Conservation (phyloP, 805 yeast species). For the Barnettozyma populi region DNA sequence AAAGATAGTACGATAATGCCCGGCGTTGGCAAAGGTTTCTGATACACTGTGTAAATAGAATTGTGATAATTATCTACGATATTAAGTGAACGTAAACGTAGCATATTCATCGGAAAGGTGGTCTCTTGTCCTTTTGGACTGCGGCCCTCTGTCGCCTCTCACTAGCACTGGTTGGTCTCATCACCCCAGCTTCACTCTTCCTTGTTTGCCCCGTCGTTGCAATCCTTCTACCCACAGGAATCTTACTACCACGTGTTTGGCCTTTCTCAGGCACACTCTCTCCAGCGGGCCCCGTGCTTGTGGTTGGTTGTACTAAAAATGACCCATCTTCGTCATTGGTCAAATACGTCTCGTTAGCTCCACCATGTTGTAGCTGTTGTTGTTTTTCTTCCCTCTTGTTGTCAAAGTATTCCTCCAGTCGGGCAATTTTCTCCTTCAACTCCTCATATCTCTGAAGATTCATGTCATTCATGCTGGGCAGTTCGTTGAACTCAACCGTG, state of each 20-base stretch:
- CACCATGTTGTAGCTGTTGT: not conserved
- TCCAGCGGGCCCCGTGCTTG: not conserved
- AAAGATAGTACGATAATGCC: not conserved
- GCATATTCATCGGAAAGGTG: constrained; percentile 20
- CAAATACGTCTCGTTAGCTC: constrained; percentile 25
- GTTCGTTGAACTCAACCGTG: constrained; percentile 62
- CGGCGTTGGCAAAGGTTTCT: not conserved
- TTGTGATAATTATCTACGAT: too few species aligned
- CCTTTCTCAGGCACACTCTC: constrained; percentile 1
- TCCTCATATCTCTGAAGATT: constrained; percentile 16
- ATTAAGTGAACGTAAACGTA: too few species aligned
- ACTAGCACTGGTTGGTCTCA: constrained; percentile 21
- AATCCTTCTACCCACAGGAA: constrained; percentile 10
- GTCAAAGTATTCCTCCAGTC: constrained; percentile 17
- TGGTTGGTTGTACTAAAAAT: constrained; percentile 24
- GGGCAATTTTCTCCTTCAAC: constrained; percentile 15
- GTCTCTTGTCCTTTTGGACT: constrained; percentile 16
- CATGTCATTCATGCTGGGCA: constrained; percentile 13
- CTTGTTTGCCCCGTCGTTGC: constrained; percentile 7
- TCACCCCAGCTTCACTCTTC: constrained; percentile 8
- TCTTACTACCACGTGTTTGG: constrained; percentile 9
- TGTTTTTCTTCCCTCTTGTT: not conserved
- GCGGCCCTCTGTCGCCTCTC: constrained; percentile 15
- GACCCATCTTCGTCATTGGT: constrained; percentile 29
- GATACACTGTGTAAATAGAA: not conserved